Evolutionary conservation across 1,284 basidiomycete genomes (phyloP).

Genomic region (Cystobasidium sp.): DNA sequence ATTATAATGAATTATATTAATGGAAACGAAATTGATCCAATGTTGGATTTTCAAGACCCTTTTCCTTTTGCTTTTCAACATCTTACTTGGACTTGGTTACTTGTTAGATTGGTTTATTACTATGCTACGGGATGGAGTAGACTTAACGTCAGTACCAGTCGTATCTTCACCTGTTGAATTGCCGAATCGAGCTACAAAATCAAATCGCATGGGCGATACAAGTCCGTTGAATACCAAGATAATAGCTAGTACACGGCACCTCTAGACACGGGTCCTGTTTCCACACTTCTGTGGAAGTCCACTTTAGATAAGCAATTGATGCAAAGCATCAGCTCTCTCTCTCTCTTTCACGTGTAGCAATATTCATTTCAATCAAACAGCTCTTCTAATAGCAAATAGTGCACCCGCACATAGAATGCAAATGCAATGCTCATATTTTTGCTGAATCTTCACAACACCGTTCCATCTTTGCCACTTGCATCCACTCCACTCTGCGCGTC

Average conservation of each 20-base stretch:
- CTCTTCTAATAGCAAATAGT: neutral
- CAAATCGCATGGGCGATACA: no score
- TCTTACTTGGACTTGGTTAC: slow-evolving; percentile 54
- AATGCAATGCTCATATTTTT: neutral
- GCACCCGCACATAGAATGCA: neutral
- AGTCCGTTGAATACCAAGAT: no score
- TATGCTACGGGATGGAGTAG: slow-evolving; percentile 56
- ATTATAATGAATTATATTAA: slow-evolving; percentile 43
- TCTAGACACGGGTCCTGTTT: no score
- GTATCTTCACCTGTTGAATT: slow-evolving; percentile 27
- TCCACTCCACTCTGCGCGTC: no score
- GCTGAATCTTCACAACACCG: no score
- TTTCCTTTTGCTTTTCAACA: slow-evolving; percentile 56
- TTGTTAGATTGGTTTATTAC: slow-evolving; percentile 49
- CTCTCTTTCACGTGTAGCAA: no score
- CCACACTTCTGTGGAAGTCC: no score
- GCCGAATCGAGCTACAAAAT: neutral
- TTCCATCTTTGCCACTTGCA: no score
- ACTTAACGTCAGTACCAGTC: slow-evolving; percentile 49
- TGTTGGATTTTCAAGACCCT: slow-evolving; percentile 55
- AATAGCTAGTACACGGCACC: no score
- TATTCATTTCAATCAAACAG: no score
- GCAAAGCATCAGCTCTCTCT: no score
- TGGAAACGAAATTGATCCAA: slow-evolving; percentile 54
- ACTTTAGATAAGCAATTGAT: no score